A percentile compares a stretch with the other conserved stretches of the same genome.
Conservation (phyloP, 2,329 filamentous ascomycete genomes). For the Apiospora koreana region DNA sequence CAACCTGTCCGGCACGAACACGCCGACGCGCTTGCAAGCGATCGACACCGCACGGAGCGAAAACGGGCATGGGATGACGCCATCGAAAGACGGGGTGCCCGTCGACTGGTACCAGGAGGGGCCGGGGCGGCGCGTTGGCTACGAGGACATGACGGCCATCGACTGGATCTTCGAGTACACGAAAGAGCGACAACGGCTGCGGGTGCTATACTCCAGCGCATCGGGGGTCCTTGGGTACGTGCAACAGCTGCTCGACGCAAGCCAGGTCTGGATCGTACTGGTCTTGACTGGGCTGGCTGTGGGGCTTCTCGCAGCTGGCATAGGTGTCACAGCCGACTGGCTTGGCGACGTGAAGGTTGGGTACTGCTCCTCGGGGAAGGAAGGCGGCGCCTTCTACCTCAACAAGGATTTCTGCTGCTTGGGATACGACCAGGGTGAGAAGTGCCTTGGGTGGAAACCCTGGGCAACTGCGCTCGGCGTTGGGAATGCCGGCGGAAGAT, state of each 20-base stretch:
- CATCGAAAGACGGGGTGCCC: slow-evolving; percentile 48
- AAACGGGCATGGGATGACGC: slow-evolving; percentile 15
- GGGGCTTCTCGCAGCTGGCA: slow-evolving; percentile 81
- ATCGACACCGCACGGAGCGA: slow-evolving; percentile 18
- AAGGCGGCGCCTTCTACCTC: slow-evolving; percentile 86
- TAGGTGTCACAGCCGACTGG: slow-evolving; percentile 92
- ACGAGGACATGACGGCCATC: slow-evolving; percentile 95
- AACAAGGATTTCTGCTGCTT: slow-evolving; percentile 92
- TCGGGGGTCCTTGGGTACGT: slow-evolving; percentile 73
- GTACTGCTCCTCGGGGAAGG: slow-evolving; percentile 73
- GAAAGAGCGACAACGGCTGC: slow-evolving; percentile 86
- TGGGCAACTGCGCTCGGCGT: slow-evolving; percentile 80
- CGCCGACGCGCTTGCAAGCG: slow-evolving; percentile 26
- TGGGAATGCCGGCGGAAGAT: slow-evolving; percentile 66
- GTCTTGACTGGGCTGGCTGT: slow-evolving; percentile 83
- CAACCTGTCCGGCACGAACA: slow-evolving; percentile 23
- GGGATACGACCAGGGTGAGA: slow-evolving; percentile 79
- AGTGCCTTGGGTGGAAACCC: slow-evolving; percentile 83
- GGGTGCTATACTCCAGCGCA: slow-evolving; percentile 70
- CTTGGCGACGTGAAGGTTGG: slow-evolving; percentile 89
- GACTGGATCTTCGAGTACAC: slow-evolving; percentile 99
- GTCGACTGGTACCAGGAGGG: slow-evolving; percentile 90
- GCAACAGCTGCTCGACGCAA: slow-evolving; percentile 75
- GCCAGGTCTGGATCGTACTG: slow-evolving; percentile 89
- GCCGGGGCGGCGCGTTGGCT: slow-evolving; percentile 85